phyloP scores from a whole-genome alignment of 768 basidiomycete genomes.

The Boletus speciosus region DNA sequence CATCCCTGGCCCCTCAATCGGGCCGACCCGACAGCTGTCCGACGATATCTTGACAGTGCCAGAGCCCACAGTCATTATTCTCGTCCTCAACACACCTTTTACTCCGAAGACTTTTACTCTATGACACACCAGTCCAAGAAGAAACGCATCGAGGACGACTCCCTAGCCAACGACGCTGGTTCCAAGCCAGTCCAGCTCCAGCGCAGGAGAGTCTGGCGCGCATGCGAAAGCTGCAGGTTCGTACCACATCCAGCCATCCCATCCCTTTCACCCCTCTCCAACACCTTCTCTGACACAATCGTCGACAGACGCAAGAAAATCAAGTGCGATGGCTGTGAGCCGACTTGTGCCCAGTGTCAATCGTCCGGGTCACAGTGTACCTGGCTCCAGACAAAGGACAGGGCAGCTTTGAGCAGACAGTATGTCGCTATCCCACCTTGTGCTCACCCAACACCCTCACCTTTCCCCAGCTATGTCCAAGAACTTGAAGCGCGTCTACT shows the following conservation, averaged over 20 bases:
- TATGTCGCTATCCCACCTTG: constrained; percentile 37
- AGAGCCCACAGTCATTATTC: constrained; percentile 20
- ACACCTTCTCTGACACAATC: constrained; percentile 17
- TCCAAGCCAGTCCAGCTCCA: constrained; percentile 75
- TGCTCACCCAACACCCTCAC: constrained; percentile 17
- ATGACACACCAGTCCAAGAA: constrained; percentile 68
- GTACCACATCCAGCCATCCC: constrained; percentile 26
- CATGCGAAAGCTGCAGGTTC: constrained; percentile 86
- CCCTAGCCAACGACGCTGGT: constrained; percentile 48
- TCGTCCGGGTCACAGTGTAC: constrained; percentile 75
- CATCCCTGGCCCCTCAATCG: constrained; percentile 29
- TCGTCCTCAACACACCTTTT: constrained; percentile 21
- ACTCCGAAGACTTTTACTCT: constrained; percentile 44
- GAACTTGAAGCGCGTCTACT: constrained; percentile 84
- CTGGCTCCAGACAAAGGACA: constrained; percentile 90
- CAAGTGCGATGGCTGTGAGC: constrained; percentile 87
- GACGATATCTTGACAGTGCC: constrained; percentile 31
- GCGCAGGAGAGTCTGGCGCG: constrained; percentile 79
- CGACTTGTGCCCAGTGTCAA: constrained; percentile 79
- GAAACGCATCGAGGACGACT: constrained; percentile 65
- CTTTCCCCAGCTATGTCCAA: constrained; percentile 70
- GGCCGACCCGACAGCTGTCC: constrained; percentile 35
- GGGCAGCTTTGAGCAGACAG: constrained; percentile 88
- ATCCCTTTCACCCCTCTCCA: constrained; percentile 10
- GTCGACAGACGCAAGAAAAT: constrained; percentile 79